Evolutionary conservation across 176 grass and related monocot species (phyloP).

Genomic region (Stipa capillata): DNA sequence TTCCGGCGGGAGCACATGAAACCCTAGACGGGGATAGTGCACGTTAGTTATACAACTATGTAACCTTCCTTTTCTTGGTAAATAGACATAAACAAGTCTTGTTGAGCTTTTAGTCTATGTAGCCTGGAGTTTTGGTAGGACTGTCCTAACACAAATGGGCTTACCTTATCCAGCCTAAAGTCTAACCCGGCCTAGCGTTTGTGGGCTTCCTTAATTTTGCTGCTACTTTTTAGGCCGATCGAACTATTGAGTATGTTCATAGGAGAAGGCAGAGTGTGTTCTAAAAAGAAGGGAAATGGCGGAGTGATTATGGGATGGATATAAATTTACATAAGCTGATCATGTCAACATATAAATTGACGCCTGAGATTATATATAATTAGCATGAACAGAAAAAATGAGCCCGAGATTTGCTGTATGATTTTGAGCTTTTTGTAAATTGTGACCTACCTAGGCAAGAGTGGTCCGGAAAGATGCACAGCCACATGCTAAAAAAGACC

Average conservation of each 20-base stretch:
- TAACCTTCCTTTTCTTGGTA: too few relatives aligned
- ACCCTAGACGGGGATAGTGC: too few relatives aligned
- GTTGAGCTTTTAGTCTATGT: neutral
- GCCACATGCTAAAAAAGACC: neutral
- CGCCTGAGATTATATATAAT: neutral
- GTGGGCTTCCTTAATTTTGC: neutral
- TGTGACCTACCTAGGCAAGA: neutral
- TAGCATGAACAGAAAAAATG: neutral
- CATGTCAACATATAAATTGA: neutral
- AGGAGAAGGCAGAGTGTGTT: neutral
- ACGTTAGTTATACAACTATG: too few relatives aligned
- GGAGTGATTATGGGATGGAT: too few relatives aligned
- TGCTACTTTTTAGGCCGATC: too few relatives aligned
- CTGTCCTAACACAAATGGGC: neutral
- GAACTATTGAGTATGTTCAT: neutral
- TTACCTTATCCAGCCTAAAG: too few relatives aligned
- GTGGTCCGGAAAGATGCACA: constrained; percentile 30
- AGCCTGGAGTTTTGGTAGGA: neutral
- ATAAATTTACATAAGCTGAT: neutral
- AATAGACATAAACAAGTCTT: too few relatives aligned
- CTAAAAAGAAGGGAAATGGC: too few relatives aligned
- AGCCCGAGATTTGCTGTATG: neutral
- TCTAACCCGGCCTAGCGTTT: neutral
- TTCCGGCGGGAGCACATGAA: too few relatives aligned
- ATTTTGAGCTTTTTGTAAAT: neutral